Conservation (phyloP, 2,329 filamentous ascomycete species). For the Pseudovirgaria hyperparasitica region DNA sequence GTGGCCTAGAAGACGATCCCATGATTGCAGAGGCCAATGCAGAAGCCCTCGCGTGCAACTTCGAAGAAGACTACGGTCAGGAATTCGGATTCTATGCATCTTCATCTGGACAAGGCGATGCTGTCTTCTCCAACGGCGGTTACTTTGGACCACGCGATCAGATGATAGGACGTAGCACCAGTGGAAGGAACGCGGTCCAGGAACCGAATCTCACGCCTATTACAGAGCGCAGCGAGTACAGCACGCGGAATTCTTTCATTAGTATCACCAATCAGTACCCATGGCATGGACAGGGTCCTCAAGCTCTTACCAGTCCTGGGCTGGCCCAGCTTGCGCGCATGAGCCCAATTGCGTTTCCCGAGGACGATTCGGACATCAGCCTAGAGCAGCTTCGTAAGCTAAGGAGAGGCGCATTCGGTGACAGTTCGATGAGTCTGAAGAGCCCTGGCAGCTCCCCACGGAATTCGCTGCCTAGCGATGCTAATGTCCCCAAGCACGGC, state of each 20-base stretch:
- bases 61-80: slow-evolving; percentile 86
- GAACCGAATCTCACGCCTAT: slow-evolving; percentile 94
- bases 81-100: slow-evolving; percentile 92
- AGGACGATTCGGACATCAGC: slow-evolving; percentile 56
- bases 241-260: slow-evolving; percentile 83
- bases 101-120: slow-evolving; percentile 33
- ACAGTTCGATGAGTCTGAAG: slow-evolving; percentile 60
- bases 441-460: slow-evolving; percentile 30
- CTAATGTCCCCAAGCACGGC: slow-evolving; percentile 11
- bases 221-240: slow-evolving; percentile 91
- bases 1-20: slow-evolving; percentile 52
- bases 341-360: slow-evolving; percentile 39
- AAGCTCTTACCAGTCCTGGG: slow-evolving; percentile 52
- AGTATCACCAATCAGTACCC: slow-evolving; percentile 46
- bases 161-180: slow-evolving; percentile 50
- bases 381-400: slow-evolving; percentile 60
- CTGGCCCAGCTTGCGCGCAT: slow-evolving; percentile 59
- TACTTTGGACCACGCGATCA: slow-evolving; percentile 73
- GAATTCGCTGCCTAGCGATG: slow-evolving; percentile 22
- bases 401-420: slow-evolving; percentile 66
- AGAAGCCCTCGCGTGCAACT: slow-evolving; percentile 81
- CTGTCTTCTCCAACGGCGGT: slow-evolving; percentile 64
- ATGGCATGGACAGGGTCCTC: slow-evolving; percentile 32
- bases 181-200: slow-evolving; percentile 48
- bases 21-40: slow-evolving; percentile 95